Evolutionary conservation across 192 early-diverging fungal genomes (phyloP), one percentile per base, ranked within the genome.

Genomic region (Backusella morwellensis): DNA sequence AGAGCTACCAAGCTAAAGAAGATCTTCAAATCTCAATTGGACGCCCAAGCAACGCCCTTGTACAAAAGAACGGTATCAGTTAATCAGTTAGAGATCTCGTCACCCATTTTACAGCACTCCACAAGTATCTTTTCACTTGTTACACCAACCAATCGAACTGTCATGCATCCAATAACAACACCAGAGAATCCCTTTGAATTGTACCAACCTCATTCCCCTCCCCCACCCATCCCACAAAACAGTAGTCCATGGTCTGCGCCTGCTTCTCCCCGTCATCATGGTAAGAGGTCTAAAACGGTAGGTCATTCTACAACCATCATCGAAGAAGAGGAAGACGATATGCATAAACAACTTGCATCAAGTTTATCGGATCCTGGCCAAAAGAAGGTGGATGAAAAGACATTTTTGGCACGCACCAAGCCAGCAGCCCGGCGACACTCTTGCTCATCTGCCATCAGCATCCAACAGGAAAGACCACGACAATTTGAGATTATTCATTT

Each of bases 21-120:
- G n/a, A 72, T 77, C 3, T 77, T 72, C 35, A 54, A 36, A 35
- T 71, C 47, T 3, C 68, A 35, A 54, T 11, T 68, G 4, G 54
- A 71, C 35, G 26, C 50, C 23, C 56, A 63, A 29, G 6, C 26
- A 8, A 29, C 26, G 2, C 23, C 40, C 56, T 4, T 23, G 2
- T 44, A 77, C 36, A 50, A 50, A 50, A 32, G 67, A 36, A 63
- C 70, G 0, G n/a, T 36, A 15, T 5, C 41, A 19, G 23, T 29
- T 8, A 0, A 36, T 23, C 41, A 41, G 29, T 23, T 70, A 3
- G 34, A 29, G 17, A 77, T 71, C 8, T 72, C 68, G 7, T 72
- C 70, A 17, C 76, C 76, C 19, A 66, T 77, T 9, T 63, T 77
- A 32, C 76, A 77, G 32, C 68, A 72, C 29, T 72, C 76, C 0